Evolutionary conservation across 768 basidiomycete genomes (phyloP).

Genomic region (Lentinus tigrinus): DNA sequence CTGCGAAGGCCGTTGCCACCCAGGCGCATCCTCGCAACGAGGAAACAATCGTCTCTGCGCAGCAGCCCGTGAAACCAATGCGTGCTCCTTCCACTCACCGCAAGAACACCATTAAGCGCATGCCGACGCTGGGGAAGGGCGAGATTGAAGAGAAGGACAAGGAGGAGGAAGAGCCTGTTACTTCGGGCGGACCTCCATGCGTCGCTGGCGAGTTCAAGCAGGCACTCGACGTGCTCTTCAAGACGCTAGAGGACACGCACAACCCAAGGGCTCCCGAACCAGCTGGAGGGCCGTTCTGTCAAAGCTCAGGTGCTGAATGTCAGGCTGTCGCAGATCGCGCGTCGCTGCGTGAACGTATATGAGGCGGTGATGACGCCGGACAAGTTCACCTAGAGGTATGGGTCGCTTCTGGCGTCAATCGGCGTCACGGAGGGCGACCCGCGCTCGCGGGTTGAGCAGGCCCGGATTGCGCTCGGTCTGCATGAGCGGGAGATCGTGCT

Average conservation of each 20-base stretch:
- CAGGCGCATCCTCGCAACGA: constrained; percentile 91
- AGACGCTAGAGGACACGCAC: constrained; percentile 89
- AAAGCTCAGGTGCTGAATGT: constrained; percentile 87
- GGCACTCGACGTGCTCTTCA: constrained; percentile 82
- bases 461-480: constrained; percentile 53
- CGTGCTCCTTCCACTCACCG: constrained; percentile 86
- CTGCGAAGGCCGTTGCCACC: constrained; percentile 84
- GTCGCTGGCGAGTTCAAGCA: constrained; percentile 87
- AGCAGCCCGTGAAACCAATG: constrained; percentile 93
- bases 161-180: constrained; percentile 39
- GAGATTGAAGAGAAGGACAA: constrained; percentile 49
- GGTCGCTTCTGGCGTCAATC: constrained; percentile 54
- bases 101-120: constrained; percentile 68
- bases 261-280: constrained; percentile 96
- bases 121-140: constrained; percentile 50
- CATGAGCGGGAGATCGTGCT: constrained; percentile 74
- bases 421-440: constrained; percentile 61
- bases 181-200: constrained; percentile 51
- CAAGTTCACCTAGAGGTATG: constrained; percentile 87
- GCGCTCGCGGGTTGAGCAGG: constrained; percentile 60
- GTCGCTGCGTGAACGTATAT: constrained; percentile 62
- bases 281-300: constrained; percentile 87
- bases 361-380: constrained; percentile 83
- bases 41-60: constrained; percentile 93
- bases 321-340: constrained; percentile 77